These are phyloP conservation scores for Cladosporium sp. DNA, from an alignment of 2,329 filamentous ascomycete species.

Conservation along the genomic window DNA sequence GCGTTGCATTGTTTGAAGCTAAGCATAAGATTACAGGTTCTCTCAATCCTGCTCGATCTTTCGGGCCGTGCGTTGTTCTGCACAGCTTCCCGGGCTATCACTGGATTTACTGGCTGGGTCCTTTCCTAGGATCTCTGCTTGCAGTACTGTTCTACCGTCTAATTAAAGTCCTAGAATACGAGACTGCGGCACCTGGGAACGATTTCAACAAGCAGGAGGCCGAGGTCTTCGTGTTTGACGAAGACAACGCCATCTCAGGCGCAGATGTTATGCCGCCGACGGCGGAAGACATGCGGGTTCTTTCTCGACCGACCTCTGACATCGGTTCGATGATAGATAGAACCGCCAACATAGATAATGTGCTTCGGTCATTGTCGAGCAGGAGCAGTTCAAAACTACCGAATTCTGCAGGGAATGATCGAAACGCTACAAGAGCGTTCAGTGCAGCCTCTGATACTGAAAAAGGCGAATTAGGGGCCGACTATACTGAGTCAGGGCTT, in stretches of 20 bases:
- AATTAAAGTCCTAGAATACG: conserved; percentile 52
- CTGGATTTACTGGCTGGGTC: conserved; percentile 56
- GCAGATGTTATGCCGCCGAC: conserved; percentile 32
- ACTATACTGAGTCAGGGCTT: background rate
- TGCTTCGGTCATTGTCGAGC: background rate
- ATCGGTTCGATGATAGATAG: background rate
- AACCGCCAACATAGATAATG: background rate
- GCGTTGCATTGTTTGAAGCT: background rate
- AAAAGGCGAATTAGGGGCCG: background rate
- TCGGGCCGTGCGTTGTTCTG: conserved; percentile 50
- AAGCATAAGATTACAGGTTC: conserved; percentile 33
- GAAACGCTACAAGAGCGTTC: background rate
- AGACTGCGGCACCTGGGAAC: conserved; percentile 51
- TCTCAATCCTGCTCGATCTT: conserved; percentile 51
- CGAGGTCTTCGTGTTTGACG: conserved; percentile 38
- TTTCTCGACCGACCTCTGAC: background rate
- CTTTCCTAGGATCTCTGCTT: conserved; percentile 46
- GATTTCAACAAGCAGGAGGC: conserved; percentile 48
- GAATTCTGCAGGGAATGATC: background rate
- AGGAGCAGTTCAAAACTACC: background rate
- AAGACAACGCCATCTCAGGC: conserved; percentile 38
- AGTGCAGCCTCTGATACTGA: conserved; percentile 3
- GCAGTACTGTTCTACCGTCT: conserved; percentile 52
- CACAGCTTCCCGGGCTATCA: conserved; percentile 46
- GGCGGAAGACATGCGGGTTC: conserved; percentile 9